A percentile compares a stretch with the other conserved stretches of the same genome.
phyloP scores from a whole-genome alignment of 352 stramenopile genomes.

The Pythium phragmitis region DNA sequence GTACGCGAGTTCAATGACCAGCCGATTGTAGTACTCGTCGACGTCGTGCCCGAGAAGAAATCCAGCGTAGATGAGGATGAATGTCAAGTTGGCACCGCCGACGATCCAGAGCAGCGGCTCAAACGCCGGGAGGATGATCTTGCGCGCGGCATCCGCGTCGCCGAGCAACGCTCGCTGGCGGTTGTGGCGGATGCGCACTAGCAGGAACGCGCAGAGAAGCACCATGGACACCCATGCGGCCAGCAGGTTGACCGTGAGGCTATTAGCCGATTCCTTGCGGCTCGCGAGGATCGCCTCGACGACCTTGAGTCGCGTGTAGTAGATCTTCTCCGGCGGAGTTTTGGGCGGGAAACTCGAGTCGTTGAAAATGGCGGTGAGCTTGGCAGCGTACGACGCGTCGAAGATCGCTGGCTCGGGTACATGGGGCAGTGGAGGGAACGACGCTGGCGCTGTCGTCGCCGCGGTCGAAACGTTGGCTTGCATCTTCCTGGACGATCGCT shows the following conservation, averaged over 20 bases:
- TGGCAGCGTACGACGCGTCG: conserved; percentile 17
- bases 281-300: conserved; percentile 14
- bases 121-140: conserved; percentile 66
- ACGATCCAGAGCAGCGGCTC: conserved; percentile 68
- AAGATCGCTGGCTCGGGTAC: conserved; percentile 29
- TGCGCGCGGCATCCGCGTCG: conserved; percentile 44
- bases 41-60: conserved; percentile 22
- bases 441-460: background rate
- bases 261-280: background rate
- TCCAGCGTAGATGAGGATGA: conserved; percentile 33
- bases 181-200: conserved; percentile 60
- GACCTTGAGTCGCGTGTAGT: conserved; percentile 21
- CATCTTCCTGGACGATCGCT: background rate
- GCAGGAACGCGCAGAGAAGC: conserved; percentile 27
- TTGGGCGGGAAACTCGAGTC: background rate
- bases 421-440: conserved; percentile 20
- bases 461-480: conserved; percentile 2
- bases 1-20: conserved; percentile 41
- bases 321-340: conserved; percentile 5
- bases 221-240: conserved; percentile 16
- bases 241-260: conserved; percentile 17
- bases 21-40: conserved; percentile 23
- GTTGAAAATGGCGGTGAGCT: conserved; percentile 7
- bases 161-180: conserved; percentile 50
- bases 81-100: conserved; percentile 32